Evolutionary conservation across 1,284 basidiomycete species (phyloP).

Genomic region (Wolfiporia cocos): DNA sequence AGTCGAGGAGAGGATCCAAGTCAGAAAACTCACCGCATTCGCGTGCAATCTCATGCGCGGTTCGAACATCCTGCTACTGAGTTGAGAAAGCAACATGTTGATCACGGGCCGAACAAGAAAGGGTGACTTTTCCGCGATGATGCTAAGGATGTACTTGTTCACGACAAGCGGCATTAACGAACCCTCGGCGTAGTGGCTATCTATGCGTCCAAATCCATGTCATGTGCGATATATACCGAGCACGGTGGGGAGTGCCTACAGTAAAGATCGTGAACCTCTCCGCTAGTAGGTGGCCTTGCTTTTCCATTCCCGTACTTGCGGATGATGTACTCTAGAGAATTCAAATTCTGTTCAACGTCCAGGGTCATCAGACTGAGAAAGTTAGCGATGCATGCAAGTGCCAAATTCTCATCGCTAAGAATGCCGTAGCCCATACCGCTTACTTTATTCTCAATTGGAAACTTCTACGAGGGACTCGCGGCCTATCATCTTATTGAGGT

Average conservation of each 20-base stretch:
- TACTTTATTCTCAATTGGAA: no score
- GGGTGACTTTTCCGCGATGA: slow-evolving; percentile 23
- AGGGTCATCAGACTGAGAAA: no score
- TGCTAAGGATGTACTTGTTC: slow-evolving; percentile 24
- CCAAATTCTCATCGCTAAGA: no score
- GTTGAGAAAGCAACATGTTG: slow-evolving; percentile 14
- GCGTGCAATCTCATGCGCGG: slow-evolving; percentile 22
- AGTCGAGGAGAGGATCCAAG: no score
- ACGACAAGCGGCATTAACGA: slow-evolving; percentile 33
- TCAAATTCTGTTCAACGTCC: not conserved
- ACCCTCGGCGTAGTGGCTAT: slow-evolving; percentile 34
- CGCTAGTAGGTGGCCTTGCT: slow-evolving; percentile 29
- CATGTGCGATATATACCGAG: not conserved
- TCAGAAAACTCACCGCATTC: slow-evolving; percentile 16
- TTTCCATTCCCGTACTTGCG: slow-evolving; percentile 37
- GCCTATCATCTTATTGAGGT: no score
- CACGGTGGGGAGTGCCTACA: slow-evolving; percentile 17
- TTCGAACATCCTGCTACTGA: slow-evolving; percentile 14
- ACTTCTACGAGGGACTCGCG: no score
- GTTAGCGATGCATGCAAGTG: no score
- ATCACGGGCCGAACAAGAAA: slow-evolving; percentile 29
- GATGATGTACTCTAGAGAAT: slow-evolving; percentile 28
- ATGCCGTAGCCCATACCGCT: no score
- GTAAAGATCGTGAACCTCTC: slow-evolving; percentile 33
- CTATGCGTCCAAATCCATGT: slow-evolving; percentile 11